Base-by-base conservation (phyloP, 1,284 basidiomycete genomes). In the Ganoderma multipileum region DNA sequence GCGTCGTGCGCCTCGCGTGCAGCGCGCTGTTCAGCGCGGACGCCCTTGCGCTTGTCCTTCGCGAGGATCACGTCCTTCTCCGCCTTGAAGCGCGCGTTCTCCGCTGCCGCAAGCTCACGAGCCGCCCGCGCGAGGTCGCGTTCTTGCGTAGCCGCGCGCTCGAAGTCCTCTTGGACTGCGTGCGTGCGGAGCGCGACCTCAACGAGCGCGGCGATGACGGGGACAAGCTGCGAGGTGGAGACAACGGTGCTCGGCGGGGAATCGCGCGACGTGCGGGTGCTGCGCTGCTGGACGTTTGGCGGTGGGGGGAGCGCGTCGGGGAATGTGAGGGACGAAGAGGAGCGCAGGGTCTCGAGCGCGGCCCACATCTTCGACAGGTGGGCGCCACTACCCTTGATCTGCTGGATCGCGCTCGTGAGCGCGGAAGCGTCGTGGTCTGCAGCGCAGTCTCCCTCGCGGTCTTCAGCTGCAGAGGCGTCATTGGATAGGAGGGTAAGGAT, bases 341-440 rank as follows among this genome's bases (percentile, higher is more conserved):
- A 70, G 12, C 88, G 86, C 33, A 92, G 78, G 14, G 79, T 72
- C 0, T 82, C 79, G 3, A 93, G 83, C 18, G 84, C 80, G 30
- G 78, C 74, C 89, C 90, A 93, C 1, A 92, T 84, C 74, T 86
- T 89, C 70, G 81, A 86, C 61, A 93, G 79, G 66, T 88, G 89
- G 23, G 82, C 79, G 14, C 89, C 87, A 23, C 82, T 79, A 39
- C 81, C 75, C 47, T 84, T 85, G 62, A 93, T 81, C 0, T 85
- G 84, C 72, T 86, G 87, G 47, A 91, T 77, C 9, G 79, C 76
- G 85, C 88, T 77, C 36, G 66, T 38, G 20, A 83, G 79, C 7
- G 79, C 81, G 0, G 61, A 7, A 4, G 39, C 39, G 26, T 67
- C 63, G 26, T 61, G 36, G 36, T 42, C 41, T 8, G 58, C 61